Evolutionary conservation across 2,329 filamentous ascomycete species (phyloP), one percentile per base, ranked within the genome.

Genomic region (Torrubiella hemipterigena): DNA sequence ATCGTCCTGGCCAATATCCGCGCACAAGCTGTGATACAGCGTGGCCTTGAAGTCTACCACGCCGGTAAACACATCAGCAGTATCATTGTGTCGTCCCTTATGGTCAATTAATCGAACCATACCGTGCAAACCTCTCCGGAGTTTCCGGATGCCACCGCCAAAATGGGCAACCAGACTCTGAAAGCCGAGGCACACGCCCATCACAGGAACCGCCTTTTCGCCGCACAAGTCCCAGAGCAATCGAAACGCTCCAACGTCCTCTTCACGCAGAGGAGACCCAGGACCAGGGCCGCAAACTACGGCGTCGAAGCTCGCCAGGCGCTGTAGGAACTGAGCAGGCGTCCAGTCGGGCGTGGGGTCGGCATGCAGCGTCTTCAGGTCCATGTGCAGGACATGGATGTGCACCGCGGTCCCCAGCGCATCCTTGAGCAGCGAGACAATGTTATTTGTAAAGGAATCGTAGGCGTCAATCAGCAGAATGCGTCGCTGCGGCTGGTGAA

Each of bases 381-480:
- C 52, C 37, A 58, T 57, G 34, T 49, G 50, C 32, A 56, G 40
- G 24, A 58, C 50, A 25, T 54, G 42, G 11, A 52, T 71, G 27
- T 71, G 70, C 20, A 93, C 78, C 12, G 77, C 63, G 14, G 72
- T 80, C 36, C 67, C 59, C 7, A 93, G 66, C 4, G 73, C 66
- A 4, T 78, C 74, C 43, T 80, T 71, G 28, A 96, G 67, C 20
- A 94, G 71, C 6, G 82, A 77, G 32, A 93, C 76, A 46, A 96
- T 91, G 59, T 95, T 96, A 59, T 93, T 87, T 33, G 86, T 84
- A 58, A 95, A 98, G 25, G 87, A 95, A 61, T 98, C 91, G 57
- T 93, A 93, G 39, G 89, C 87, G 54, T 96, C 91, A 43, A 98
- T 67, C 58, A 93, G 94, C 40, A 96, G 73, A 39, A 96, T 80